A percentile compares a stretch with the other conserved stretches of the same genome.
Evolutionary conservation across 768 basidiomycete species (phyloP).

Genomic region (Calvatia gigantea): DNA sequence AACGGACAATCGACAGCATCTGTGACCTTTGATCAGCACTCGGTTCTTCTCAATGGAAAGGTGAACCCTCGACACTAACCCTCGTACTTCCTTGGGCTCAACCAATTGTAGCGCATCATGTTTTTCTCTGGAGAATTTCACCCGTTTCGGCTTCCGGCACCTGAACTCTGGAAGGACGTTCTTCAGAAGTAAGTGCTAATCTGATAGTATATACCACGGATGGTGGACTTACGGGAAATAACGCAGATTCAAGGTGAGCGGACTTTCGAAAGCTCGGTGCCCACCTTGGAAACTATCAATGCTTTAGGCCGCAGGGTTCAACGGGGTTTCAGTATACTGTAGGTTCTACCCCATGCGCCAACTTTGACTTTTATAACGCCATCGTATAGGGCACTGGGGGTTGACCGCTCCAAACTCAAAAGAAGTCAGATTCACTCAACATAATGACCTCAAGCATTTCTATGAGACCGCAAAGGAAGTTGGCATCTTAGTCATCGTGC

Average conservation of each 20-base stretch:
- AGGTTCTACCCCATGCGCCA: constrained; percentile 30
- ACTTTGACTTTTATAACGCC: constrained; percentile 15
- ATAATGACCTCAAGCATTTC: constrained; percentile 55
- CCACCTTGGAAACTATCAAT: not conserved
- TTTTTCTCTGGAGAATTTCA: constrained; percentile 69
- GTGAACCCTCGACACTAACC: constrained; percentile 11
- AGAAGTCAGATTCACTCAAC: constrained; percentile 55
- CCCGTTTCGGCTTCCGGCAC: constrained; percentile 62
- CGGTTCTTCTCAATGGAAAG: constrained; percentile 31
- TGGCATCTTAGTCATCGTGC: constrained; percentile 62
- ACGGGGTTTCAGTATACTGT: constrained; percentile 60
- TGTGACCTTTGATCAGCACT: constrained; percentile 34
- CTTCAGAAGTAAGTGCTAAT: constrained; percentile 44
- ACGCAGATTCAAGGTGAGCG: no score
- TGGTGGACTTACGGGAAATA: no score
- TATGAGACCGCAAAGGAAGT: constrained; percentile 58
- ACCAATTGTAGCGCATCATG: constrained; percentile 36
- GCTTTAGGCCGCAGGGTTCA: constrained; percentile 57
- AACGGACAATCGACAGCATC: constrained; percentile 26
- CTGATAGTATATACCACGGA: not conserved
- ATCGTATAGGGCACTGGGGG: constrained; percentile 55
- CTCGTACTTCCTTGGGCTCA: not conserved
- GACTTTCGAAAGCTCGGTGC: no score
- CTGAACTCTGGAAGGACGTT: constrained; percentile 64
- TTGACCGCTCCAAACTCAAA: constrained; percentile 57